A percentile compares a stretch with the other conserved stretches of the same genome.
Evolutionary conservation across 148 eudicot species (phyloP).

Genomic region (Vaccinium darrowii): DNA sequence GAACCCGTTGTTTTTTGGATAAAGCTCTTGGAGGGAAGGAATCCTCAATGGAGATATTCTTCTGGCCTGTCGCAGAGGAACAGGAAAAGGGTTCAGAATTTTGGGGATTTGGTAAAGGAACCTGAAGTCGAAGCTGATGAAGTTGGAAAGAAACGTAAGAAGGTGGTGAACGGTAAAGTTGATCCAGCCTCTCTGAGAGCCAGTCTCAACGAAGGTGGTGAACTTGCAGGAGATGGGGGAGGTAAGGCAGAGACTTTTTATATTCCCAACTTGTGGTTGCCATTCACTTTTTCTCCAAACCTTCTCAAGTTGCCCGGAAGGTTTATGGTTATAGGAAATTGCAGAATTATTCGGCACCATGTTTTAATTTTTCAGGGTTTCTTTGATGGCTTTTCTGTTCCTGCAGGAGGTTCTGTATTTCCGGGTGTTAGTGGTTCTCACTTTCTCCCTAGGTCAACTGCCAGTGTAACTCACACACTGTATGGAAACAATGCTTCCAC

Average conservation of each 20-base stretch:
- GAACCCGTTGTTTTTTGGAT: conserved; percentile 63
- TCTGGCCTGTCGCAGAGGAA: conserved; percentile 50
- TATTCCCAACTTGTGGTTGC: background rate
- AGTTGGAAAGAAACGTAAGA: conserved; percentile 20
- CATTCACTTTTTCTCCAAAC: conserved; percentile 1
- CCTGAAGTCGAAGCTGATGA: conserved; percentile 15
- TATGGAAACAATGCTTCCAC: background rate
- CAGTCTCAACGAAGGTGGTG: background rate
- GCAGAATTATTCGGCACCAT: conserved; percentile 12
- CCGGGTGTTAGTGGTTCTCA: background rate
- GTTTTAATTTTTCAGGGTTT: background rate
- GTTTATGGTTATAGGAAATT: background rate
- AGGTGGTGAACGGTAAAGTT: conserved; percentile 11
- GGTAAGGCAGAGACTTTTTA: conserved; percentile 5
- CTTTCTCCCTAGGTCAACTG: background rate
- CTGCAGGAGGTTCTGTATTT: conserved; percentile 2
- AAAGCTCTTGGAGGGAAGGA: conserved; percentile 57
- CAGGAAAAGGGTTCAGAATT: conserved; percentile 65
- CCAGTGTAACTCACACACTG: background rate
- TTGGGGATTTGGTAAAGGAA: conserved; percentile 25
- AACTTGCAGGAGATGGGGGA: conserved; percentile 9
- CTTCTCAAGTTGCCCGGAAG: conserved; percentile 17
- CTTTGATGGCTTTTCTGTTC: background rate
- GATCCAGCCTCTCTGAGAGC: conserved; percentile 16
- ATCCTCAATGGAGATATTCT: conserved; percentile 69